Base-by-base conservation (phyloP, 2,329 filamentous ascomycete genomes). In the Coniochaeta prunicola region DNA sequence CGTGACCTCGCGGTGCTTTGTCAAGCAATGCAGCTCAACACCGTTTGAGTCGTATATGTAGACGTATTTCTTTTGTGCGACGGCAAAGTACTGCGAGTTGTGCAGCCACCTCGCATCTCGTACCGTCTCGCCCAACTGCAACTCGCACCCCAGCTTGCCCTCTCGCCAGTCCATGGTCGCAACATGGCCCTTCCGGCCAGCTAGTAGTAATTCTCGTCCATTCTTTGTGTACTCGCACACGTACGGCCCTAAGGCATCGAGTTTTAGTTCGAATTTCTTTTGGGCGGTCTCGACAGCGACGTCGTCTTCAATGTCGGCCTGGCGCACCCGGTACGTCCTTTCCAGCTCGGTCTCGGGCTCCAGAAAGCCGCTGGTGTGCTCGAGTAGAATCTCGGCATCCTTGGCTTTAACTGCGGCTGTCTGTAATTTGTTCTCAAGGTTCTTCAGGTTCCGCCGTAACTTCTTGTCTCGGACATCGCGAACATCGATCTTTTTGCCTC, bases 91-190 rank as follows among this genome's bases (percentile, higher is more conserved):
- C 66, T 96, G 91, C 72, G 94, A 92, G 71, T 96, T 96, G 76
- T 97, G 92, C 67, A 97, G 80, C 90, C 92, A 99, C 69, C 87
- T 88, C 28, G 89, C 88, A 74, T 97, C 93, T 57, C 93, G 82
- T 13, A 97, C 82, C 0, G 92, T 97, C 78, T 99, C 94, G 56
- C 87, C 86, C 62, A 99, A 80, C 70, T 99, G 91, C 63, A 97
- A 69, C 72, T 99, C 94, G 70, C 92, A 97, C 7, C 90, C 91
- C 60, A 97, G 77, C 73, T 92, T 96, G 45, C 92, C 93, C 65
- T 89, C 88, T 63, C 93, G 82, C 93, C 94, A 99, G 74, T 99
- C 92, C 85, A 97, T 96, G 0, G 90, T 93, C 59, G 94, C 93
- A 64, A 99, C 80, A 84, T 99, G 94, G 15, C 94, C 94, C 74